Conservation (phyloP, 345 rosid genomes). For the Melastoma malabathricum region DNA sequence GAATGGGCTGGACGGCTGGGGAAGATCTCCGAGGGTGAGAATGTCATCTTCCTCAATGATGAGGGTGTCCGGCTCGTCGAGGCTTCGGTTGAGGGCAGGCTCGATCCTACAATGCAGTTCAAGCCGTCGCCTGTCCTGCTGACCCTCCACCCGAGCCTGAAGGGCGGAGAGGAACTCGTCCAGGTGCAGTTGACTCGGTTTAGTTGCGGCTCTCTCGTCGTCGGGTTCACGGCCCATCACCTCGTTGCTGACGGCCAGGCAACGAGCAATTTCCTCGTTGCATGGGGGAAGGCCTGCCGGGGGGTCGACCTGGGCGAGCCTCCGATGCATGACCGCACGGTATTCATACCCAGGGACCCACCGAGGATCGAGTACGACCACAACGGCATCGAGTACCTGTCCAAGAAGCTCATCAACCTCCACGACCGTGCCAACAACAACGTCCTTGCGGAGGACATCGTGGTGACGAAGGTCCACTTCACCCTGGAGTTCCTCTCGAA, state of each 20-base stretch:
- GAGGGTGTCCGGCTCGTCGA: slow-evolving; percentile 16
- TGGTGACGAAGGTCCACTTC: slow-evolving; percentile 15
- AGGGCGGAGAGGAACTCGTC: slow-evolving; percentile 18
- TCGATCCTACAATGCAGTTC: slow-evolving; percentile 12
- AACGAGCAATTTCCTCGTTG: slow-evolving; percentile 9
- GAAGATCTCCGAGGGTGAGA: slow-evolving; percentile 11
- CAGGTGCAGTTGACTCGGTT: slow-evolving; percentile 24
- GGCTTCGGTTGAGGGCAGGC: slow-evolving; percentile 8
- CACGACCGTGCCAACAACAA: not conserved
- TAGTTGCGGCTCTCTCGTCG: slow-evolving; percentile 19
- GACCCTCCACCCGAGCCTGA: slow-evolving; percentile 18
- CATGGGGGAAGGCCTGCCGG: slow-evolving; percentile 15
- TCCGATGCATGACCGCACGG: slow-evolving; percentile 4
- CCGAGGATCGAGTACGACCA: slow-evolving; percentile 9
- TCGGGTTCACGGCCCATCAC: slow-evolving; percentile 23
- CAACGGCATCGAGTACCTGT: slow-evolving; percentile 9
- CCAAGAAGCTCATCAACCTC: slow-evolving; percentile 1
- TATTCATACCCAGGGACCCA: slow-evolving; percentile 5
- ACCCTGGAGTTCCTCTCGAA: slow-evolving; percentile 11
- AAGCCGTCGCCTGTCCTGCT: slow-evolving; percentile 14
- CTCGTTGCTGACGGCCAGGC: slow-evolving; percentile 20
- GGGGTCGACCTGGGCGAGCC: slow-evolving; percentile 7
- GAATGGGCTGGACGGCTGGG: slow-evolving; percentile 20
- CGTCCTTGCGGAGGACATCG: slow-evolving; percentile 4
- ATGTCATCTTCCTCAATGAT: slow-evolving; percentile 14